phyloP scores from a whole-genome alignment of 768 basidiomycete genomes.

The Dacryopinax primogenitus region DNA sequence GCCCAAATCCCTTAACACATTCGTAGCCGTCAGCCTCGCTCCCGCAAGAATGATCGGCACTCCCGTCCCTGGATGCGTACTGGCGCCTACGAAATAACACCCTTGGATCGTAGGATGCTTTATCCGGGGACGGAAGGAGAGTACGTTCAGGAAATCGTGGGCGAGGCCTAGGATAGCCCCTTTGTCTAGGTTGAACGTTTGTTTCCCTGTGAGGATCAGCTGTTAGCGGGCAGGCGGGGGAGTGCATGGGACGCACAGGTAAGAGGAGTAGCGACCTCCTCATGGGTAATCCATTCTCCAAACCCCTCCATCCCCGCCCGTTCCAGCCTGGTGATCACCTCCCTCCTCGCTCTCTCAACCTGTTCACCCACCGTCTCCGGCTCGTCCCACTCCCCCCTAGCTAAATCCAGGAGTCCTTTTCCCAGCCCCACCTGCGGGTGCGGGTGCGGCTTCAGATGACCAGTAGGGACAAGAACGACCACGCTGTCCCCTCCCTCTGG shows the following conservation, averaged over 20 bases:
- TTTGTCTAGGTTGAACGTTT: constrained; percentile 33
- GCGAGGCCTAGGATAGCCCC: constrained; percentile 32
- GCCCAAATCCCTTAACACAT: constrained; percentile 9
- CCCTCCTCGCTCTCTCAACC: constrained; percentile 25
- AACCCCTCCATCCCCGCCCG: constrained; percentile 23
- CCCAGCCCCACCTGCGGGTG: constrained; percentile 10
- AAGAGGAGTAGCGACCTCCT: constrained; percentile 29
- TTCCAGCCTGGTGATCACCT: constrained; percentile 26
- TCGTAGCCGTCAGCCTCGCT: constrained; percentile 23
- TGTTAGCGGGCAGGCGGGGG: background rate
- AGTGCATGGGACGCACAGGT: constrained; percentile 22
- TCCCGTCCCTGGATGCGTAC: constrained; percentile 33
- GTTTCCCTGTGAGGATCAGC: constrained; percentile 22
- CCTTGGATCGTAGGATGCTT: constrained; percentile 26
- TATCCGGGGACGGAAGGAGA: constrained; percentile 24
- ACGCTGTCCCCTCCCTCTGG: constrained; percentile 31
- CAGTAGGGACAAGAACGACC: constrained; percentile 31
- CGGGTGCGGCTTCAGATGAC: constrained; percentile 20
- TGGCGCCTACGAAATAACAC: constrained; percentile 34
- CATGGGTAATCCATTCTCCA: constrained; percentile 27
- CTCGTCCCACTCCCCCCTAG: constrained; percentile 11
- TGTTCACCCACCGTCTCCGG: constrained; percentile 6
- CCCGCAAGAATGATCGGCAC: constrained; percentile 32
- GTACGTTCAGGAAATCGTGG: constrained; percentile 30
- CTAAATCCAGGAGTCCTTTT: constrained; percentile 11